phyloP scores from a whole-genome alignment of 2,329 filamentous ascomycete genomes.

The Lachnellula willkommii region DNA sequence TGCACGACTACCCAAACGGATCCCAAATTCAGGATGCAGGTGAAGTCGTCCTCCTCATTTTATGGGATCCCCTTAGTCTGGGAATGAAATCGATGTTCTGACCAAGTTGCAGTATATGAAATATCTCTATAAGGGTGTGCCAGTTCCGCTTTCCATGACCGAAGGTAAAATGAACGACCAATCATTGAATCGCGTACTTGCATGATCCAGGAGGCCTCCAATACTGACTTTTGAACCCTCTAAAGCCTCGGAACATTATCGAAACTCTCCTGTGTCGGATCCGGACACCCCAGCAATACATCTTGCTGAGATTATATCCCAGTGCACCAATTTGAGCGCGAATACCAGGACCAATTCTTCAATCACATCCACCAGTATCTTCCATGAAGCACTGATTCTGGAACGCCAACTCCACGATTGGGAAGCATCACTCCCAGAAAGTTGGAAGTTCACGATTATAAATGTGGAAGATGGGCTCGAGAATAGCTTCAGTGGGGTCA shows the following conservation, averaged over 20 bases:
- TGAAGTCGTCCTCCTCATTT: slow-evolving; percentile 19
- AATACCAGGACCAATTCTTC: neutral
- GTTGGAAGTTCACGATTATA: slow-evolving; percentile 13
- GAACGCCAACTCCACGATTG: slow-evolving; percentile 19
- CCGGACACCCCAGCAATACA: slow-evolving; percentile 9
- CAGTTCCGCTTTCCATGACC: slow-evolving; percentile 3
- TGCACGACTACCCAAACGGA: neutral
- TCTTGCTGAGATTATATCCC: slow-evolving; percentile 9
- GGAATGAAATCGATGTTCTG: neutral
- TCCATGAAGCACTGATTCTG: slow-evolving; percentile 9
- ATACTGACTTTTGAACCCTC: neutral
- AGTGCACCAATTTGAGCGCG: slow-evolving; percentile 16
- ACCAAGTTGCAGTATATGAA: slow-evolving; percentile 13
- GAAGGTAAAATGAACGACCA: neutral
- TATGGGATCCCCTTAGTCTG: slow-evolving; percentile 1
- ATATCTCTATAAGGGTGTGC: slow-evolving; percentile 12
- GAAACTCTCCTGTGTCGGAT: neutral
- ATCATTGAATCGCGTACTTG: neutral
- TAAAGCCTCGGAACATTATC: neutral
- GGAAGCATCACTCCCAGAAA: slow-evolving; percentile 15
- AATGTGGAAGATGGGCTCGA: neutral
- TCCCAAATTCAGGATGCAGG: slow-evolving; percentile 8
- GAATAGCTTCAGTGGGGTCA: slow-evolving; percentile 12
- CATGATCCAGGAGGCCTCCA: no score
- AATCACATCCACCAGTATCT: slow-evolving; percentile 4